phyloP scores from a whole-genome alignment of 768 basidiomycete species.

The Boletus eberwhitei region DNA sequence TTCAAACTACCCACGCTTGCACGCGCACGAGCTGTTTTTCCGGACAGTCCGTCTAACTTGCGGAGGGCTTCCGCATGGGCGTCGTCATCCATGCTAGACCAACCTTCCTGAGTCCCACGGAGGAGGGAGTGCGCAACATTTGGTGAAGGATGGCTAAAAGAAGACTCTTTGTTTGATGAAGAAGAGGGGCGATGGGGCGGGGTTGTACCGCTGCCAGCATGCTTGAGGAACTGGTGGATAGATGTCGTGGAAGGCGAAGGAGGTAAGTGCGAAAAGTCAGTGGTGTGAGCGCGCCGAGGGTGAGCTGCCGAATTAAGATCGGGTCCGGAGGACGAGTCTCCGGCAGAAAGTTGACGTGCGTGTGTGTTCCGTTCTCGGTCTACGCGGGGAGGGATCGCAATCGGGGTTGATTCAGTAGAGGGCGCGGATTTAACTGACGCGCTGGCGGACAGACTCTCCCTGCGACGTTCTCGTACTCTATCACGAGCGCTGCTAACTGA shows the following conservation, averaged over 20 bases:
- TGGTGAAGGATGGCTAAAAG: constrained; percentile 43
- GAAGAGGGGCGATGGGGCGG: constrained; percentile 34
- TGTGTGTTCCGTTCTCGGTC: constrained; percentile 44
- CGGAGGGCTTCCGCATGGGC: constrained; percentile 88
- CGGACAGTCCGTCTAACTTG: constrained; percentile 85
- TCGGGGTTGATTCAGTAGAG: constrained; percentile 21
- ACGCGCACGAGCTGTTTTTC: constrained; percentile 71
- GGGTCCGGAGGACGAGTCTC: constrained; percentile 63
- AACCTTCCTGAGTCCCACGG: constrained; percentile 85
- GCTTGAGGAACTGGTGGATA: constrained; percentile 77
- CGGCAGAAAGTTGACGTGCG: constrained; percentile 62
- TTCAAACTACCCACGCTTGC: constrained; percentile 75
- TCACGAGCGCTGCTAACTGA: constrained; percentile 41
- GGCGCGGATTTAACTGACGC: constrained; percentile 35
- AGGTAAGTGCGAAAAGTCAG: constrained; percentile 86
- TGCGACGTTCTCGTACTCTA: constrained; percentile 47
- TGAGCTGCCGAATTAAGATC: constrained; percentile 40
- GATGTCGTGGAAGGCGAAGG: constrained; percentile 90
- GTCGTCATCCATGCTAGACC: constrained; percentile 84
- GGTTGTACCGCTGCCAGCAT: constrained; percentile 41
- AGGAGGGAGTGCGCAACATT: constrained; percentile 83
- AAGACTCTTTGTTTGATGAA: constrained; percentile 40
- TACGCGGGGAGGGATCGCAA: constrained; percentile 17
- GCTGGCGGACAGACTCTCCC: constrained; percentile 45
- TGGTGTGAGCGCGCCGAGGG: constrained; percentile 61